Conservation (phyloP, 23 red algal genomes). For the Gracilaria gracilis region DNA sequence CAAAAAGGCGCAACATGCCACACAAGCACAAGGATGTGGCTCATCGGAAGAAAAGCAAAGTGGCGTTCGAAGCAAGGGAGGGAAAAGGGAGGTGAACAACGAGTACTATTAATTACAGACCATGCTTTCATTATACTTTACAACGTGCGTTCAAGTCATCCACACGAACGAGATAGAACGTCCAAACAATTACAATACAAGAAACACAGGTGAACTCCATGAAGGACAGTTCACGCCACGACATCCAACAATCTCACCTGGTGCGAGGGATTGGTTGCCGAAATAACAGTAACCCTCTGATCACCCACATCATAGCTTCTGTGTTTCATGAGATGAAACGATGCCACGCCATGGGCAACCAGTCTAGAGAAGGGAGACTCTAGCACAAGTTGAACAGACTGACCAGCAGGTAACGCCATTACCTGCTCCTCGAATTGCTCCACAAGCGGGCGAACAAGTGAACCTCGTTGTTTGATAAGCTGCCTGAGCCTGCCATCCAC, state of each 20-base stretch:
- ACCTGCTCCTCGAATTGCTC: slow-evolving; percentile 37
- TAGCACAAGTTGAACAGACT: slow-evolving; percentile 24
- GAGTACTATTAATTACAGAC: too few species aligned
- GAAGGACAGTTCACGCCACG: background rate
- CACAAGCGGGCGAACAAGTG: slow-evolving; percentile 10
- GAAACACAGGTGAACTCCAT: too few species aligned
- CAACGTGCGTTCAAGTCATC: too few species aligned
- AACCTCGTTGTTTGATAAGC: slow-evolving; percentile 18
- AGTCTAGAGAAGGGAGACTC: slow-evolving; percentile 18
- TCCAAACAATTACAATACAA: too few species aligned
- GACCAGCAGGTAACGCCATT: slow-evolving; percentile 21
- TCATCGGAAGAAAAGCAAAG: too few species aligned
- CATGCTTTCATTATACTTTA: too few species aligned
- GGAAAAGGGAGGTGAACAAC: too few species aligned
- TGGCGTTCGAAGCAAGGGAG: too few species aligned
- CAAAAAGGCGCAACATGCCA: too few species aligned
- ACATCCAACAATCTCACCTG: slow-evolving; percentile 20
- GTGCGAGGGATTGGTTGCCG: slow-evolving; percentile 2
- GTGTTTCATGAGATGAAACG: slow-evolving; percentile 43
- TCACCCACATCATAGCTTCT: slow-evolving; percentile 27
- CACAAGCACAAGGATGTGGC: too few species aligned
- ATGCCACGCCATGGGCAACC: slow-evolving; percentile 56
- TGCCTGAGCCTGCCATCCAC: slow-evolving; percentile 50
- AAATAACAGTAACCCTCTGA: slow-evolving; percentile 54
- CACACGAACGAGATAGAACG: too few species aligned